These are phyloP conservation scores for Pichia sp. DNA, from an alignment of 1,139 yeast genomes.

Conservation along the genomic window DNA sequence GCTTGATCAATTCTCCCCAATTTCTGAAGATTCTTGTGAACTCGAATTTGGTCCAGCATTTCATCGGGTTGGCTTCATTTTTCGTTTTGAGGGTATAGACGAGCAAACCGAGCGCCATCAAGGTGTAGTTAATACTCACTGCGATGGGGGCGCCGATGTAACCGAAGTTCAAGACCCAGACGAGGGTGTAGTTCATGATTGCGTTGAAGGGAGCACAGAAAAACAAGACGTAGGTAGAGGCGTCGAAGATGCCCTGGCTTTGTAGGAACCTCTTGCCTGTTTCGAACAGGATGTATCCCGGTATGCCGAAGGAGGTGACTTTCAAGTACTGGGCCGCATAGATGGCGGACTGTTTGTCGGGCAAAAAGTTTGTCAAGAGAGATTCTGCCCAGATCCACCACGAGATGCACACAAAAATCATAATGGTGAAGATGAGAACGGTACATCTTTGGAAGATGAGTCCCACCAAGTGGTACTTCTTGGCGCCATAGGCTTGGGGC, in stretches of 20 bases:
- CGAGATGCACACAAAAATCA: conserved; percentile 44
- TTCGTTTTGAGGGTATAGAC: conserved; percentile 41
- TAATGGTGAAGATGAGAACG: conserved; percentile 44
- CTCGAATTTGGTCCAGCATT: conserved; percentile 42
- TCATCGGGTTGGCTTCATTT: conserved; percentile 35
- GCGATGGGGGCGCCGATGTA: conserved; percentile 58
- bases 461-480: conserved; percentile 49
- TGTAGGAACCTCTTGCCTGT: conserved; percentile 52
- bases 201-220: conserved; percentile 53
- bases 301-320: conserved; percentile 50
- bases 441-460: conserved; percentile 51
- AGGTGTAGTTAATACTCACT: conserved; percentile 52
- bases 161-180: conserved; percentile 41
- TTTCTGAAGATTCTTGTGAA: conserved; percentile 35
- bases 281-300: conserved; percentile 51
- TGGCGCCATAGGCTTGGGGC: conserved; percentile 60
- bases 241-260: conserved; percentile 51
- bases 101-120: conserved; percentile 48
- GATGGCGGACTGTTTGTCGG: conserved; percentile 43
- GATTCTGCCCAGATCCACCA: conserved; percentile 46
- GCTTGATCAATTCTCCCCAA: conserved; percentile 45
- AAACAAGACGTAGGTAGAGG: conserved; percentile 47
- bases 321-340: conserved; percentile 49
- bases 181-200: conserved; percentile 44
- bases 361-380: conserved; percentile 25